Base-by-base conservation (phyloP, 495 filamentous ascomycete species). In the Lepraria neglecta region DNA sequence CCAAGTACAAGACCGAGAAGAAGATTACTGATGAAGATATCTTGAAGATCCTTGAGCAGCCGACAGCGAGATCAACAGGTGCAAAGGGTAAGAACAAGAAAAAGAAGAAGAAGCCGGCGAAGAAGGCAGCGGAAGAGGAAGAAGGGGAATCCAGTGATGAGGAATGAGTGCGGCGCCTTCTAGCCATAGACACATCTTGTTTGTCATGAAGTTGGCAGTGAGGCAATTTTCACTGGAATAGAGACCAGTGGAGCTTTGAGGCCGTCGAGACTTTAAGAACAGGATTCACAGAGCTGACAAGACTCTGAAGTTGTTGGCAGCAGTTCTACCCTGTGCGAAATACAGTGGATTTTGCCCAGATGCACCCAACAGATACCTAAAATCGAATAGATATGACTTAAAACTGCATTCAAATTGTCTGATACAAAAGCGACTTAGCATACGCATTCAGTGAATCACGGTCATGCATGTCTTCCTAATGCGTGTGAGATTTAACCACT, bases 1-100 rank as follows among this genome's bases (percentile, higher is more conserved):
- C 78, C 68, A 88, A 91, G 75, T 81, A 85, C 80, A 90, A 92
- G 81, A 85, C 88, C 3, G 90, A 97, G 73, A 97, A 98, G 83
- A 96, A 96, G 84, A 94, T 98, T 71, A 88, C 86, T 60, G 92
- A 97, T 68, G 89, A 94, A 74, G 91, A 96, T 75, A 82, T 98
- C 64, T 85, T 96, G 58, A 87, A 91, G 79, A 92, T 98, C 64
- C 80, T 98, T 52, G 90, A 90, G 74, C 87, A 87, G 72, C 91
- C 94, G 15, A 73, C 96, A 58, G 80, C 87, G 63, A 86, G 82
- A 68, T 87, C 86, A 58, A 85, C 86, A 44, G 85, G 86, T 64
- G 82, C 83, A 67, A 91, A 88, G 76, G 82, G 80, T 70, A 84
- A 84, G 75, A 88, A 87, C 75, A 84, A 81, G 71, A 95, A 92